These are phyloP conservation scores for Yamadazyma pseudoaaseri DNA, from an alignment of 1,139 yeast species.

Conservation along the genomic window DNA sequence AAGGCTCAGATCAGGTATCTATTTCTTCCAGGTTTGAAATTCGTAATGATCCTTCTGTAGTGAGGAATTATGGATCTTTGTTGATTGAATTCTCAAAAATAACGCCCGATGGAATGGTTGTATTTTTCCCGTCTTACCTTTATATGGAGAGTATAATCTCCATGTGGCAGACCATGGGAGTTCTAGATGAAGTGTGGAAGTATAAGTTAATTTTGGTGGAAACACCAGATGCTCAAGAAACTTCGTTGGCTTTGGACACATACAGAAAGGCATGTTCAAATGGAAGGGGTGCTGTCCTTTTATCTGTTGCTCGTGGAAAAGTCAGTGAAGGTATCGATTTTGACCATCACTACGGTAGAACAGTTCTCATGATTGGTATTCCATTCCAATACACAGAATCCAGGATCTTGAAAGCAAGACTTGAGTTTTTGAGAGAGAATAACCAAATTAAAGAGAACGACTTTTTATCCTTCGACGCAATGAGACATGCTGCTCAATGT, in stretches of 20 bases:
- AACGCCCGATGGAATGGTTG: slow-evolving; percentile 98
- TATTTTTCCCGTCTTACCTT: slow-evolving; percentile 92
- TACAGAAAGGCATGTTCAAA: slow-evolving; percentile 95
- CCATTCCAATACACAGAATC: slow-evolving; percentile 99
- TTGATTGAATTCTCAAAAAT: slow-evolving; percentile 89
- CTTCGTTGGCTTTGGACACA: slow-evolving; percentile 91
- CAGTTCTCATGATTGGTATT: slow-evolving; percentile 97
- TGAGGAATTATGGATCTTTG: slow-evolving; percentile 91
- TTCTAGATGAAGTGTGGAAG: slow-evolving; percentile 97
- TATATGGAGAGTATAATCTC: slow-evolving; percentile 98
- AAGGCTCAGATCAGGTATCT: slow-evolving; percentile 97
- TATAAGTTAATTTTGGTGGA: slow-evolving; percentile 94
- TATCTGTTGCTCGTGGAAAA: slow-evolving; percentile 98
- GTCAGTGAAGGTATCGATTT: slow-evolving; percentile 99
- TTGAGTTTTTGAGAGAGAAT: slow-evolving; percentile 90
- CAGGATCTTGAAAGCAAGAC: slow-evolving; percentile 87
- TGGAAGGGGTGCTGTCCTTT: slow-evolving; percentile 94
- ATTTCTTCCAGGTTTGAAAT: slow-evolving; percentile 95
- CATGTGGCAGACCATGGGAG: slow-evolving; percentile 99
- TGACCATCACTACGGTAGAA: slow-evolving; percentile 96
- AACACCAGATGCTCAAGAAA: slow-evolving; percentile 99
- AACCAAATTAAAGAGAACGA: slow-evolving; percentile 92
- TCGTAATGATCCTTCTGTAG: slow-evolving; percentile 96
- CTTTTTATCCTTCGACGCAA: slow-evolving; percentile 94
- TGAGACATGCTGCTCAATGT: slow-evolving; percentile 99